Base-by-base conservation (phyloP, 2,329 filamentous ascomycete species). In the Aspergillus neotritici region DNA sequence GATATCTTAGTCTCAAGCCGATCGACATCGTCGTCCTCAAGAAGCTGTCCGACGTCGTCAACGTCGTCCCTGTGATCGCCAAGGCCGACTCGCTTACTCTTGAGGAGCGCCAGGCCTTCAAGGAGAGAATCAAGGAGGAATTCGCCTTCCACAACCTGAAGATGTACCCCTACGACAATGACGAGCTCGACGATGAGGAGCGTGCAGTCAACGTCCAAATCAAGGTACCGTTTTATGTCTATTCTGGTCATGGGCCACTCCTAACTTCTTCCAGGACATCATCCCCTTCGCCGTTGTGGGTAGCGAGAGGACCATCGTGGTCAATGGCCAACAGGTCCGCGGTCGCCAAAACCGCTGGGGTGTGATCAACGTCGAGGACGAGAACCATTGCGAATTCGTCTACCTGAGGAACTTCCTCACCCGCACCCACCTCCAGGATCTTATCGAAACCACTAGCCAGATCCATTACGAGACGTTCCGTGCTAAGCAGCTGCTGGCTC, bases 401-500 rank as follows among this genome's bases (percentile, higher is more conserved):
- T 96, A 95, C 71, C 82, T 98, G 51, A 85, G 93, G 67, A 91
- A 98, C 79, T 98, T 98, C 82, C 82, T 98, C 53, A 94, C 94
- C 60, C 88, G 93, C 66, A 97, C 93, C 52, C 93, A 98, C 71
- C 82, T 98, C 45, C 93, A 98, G 78, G 93, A 98, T 64, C 82
- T 98, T 56, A 96, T 98, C 70, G 93, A 98, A 76, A 98, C 93
- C 28, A 98, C 93, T 37, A 96, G 90, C 58, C 93, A 98, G 77
- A 98, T 96, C 72, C 93, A 98, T 79, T 98, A 98, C 78, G 93
- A 98, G 79, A 94, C 89, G 47, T 98, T 98, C 90, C 90, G 93
- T 72, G 90, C 93, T 62, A 98, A 98, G 83, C 93, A 98, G 73
- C 78, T 98, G 62, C 76, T 98, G 65, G 93, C 93, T 46, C 80